Conservation (phyloP, 202 grass and related monocot genomes). For the Brachypodium distachyon region DNA sequence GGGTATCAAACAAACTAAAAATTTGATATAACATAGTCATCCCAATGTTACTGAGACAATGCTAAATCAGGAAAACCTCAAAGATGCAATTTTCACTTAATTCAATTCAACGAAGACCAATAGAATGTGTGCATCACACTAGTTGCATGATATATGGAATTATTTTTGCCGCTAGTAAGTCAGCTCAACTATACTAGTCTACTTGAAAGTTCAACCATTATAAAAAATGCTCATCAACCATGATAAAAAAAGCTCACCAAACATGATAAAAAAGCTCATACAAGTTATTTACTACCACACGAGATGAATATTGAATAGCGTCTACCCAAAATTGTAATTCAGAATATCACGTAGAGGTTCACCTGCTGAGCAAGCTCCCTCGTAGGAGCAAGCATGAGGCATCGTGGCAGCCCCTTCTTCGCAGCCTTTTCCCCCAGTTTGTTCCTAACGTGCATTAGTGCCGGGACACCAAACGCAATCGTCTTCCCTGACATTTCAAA, state of each 20-base stretch:
- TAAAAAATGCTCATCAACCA: background rate
- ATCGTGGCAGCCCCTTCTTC: slow-evolving; percentile 66
- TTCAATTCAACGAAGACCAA: background rate
- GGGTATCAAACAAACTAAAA: too few species aligned
- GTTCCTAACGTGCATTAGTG: slow-evolving; percentile 75
- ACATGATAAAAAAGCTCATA: background rate
- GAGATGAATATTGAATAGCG: background rate
- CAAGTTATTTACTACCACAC: background rate
- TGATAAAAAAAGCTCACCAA: background rate
- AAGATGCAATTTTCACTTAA: background rate
- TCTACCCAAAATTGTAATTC: background rate
- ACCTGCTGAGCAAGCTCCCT: slow-evolving; percentile 98
- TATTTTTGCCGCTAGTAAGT: background rate
- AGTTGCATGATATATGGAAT: background rate
- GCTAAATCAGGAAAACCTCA: background rate
- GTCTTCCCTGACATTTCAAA: slow-evolving; percentile 55
- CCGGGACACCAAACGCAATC: slow-evolving; percentile 86
- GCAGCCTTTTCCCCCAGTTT: slow-evolving; percentile 39
- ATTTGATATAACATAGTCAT: background rate
- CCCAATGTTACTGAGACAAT: background rate
- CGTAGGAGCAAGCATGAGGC: slow-evolving; percentile 82
- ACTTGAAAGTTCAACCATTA: background rate
- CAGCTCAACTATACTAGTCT: background rate
- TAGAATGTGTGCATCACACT: background rate
- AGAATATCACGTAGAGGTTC: background rate